phyloP scores from a whole-genome alignment of 176 grass and related monocot genomes.

The Cenchrus fungigraminus region DNA sequence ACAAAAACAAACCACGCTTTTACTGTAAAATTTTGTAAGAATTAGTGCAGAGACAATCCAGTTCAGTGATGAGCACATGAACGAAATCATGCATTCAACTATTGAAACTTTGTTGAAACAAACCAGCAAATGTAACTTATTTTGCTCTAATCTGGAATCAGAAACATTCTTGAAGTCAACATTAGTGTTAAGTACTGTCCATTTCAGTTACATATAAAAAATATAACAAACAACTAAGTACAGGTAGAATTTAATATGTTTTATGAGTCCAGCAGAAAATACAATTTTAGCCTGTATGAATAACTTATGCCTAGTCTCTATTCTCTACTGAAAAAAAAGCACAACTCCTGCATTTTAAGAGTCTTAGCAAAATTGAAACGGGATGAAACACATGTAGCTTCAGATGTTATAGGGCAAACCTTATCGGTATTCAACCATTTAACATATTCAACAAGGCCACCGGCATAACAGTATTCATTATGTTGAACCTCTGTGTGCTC shows the following conservation, averaged over 20 bases:
- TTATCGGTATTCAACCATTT: slow-evolving; percentile 97
- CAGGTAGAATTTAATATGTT: neutral
- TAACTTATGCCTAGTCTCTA: neutral
- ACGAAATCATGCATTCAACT: slow-evolving; percentile 5
- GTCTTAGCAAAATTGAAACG: slow-evolving; percentile 8
- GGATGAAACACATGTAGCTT: slow-evolving; percentile 26
- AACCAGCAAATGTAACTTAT: slow-evolving; percentile 1
- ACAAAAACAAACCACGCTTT: neutral
- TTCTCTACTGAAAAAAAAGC: neutral
- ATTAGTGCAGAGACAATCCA: neutral
- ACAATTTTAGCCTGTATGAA: slow-evolving; percentile 22
- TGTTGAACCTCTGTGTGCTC: slow-evolving; percentile 55
- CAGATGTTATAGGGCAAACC: slow-evolving; percentile 53
- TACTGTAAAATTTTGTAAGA: neutral
- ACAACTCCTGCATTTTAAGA: neutral
- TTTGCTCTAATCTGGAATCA: slow-evolving; percentile 24
- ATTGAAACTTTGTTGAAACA: neutral
- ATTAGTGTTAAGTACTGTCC: neutral
- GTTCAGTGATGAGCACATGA: slow-evolving; percentile 25
- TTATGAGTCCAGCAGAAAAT: slow-evolving; percentile 25
- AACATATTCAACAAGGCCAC: slow-evolving; percentile 95
- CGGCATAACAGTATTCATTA: slow-evolving; percentile 92
- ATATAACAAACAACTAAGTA: slow-evolving; percentile 26
- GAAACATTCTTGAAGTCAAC: slow-evolving; percentile 24
- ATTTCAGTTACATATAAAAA: slow-evolving; percentile 11